phyloP scores from a whole-genome alignment of 805 yeast species.

The Alloascoidea hylecoeti region DNA sequence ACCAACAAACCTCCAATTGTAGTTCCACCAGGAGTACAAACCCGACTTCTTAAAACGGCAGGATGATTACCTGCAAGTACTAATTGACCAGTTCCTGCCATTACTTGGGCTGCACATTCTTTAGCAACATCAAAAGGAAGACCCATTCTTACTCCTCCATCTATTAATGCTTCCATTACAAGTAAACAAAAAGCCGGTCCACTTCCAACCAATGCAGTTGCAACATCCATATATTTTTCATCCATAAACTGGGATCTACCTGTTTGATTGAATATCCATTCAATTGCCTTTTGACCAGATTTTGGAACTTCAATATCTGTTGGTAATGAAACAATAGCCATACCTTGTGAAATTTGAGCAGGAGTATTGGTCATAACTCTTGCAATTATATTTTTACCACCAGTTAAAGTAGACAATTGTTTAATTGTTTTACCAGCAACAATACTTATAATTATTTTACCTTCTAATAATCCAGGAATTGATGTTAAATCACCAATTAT shows the following conservation, averaged over 20 bases:
- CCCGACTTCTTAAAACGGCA: slow-evolving; percentile 70
- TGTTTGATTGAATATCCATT: slow-evolving; percentile 25
- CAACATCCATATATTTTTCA: slow-evolving; percentile 92
- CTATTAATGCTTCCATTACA: slow-evolving; percentile 84
- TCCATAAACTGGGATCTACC: slow-evolving; percentile 24
- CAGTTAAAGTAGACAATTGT: slow-evolving; percentile 38
- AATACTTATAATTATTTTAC: slow-evolving; percentile 58
- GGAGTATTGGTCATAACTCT: slow-evolving; percentile 99
- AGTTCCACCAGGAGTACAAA: slow-evolving; percentile 97
- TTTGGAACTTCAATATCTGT: slow-evolving; percentile 23
- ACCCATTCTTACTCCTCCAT: slow-evolving; percentile 92
- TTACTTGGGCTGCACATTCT: slow-evolving; percentile 82
- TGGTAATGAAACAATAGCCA: slow-evolving; percentile 83
- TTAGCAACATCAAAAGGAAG: slow-evolving; percentile 73
- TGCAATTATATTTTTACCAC: slow-evolving; percentile 34
- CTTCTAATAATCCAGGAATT: slow-evolving; percentile 24
- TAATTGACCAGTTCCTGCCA: slow-evolving; percentile 92
- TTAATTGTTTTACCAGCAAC: slow-evolving; percentile 88
- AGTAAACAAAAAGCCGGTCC: slow-evolving; percentile 91
- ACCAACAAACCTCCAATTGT: slow-evolving; percentile 90
- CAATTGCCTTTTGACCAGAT: slow-evolving; percentile 16
- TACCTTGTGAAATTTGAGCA: slow-evolving; percentile 83
- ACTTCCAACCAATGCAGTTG: slow-evolving; percentile 89
- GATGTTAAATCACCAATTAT: slow-evolving; percentile 37
- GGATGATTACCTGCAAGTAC: slow-evolving; percentile 80